Evolutionary conservation across 768 basidiomycete genomes (phyloP).

Genomic region (Rhodotorula babjevae): DNA sequence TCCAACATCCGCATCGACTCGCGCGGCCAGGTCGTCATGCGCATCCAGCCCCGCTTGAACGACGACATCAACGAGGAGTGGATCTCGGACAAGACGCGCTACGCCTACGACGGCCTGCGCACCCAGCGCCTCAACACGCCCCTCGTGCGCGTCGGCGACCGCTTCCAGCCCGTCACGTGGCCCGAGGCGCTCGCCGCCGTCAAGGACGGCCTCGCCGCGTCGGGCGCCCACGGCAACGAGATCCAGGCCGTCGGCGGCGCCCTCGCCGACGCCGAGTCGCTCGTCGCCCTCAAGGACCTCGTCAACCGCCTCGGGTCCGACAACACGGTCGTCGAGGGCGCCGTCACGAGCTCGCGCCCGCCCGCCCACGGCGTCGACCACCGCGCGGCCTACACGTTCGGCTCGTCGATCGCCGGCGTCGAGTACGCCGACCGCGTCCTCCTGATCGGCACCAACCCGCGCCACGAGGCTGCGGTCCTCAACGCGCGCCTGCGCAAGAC

Average conservation of each 20-base stretch:
- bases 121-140: slow-evolving; percentile 94
- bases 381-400: slow-evolving; percentile 95
- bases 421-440: slow-evolving; percentile 89
- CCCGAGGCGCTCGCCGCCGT: slow-evolving; percentile 77
- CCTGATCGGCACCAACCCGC: slow-evolving; percentile 90
- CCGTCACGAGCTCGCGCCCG: slow-evolving; percentile 55
- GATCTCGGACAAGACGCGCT: slow-evolving; percentile 98
- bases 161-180: slow-evolving; percentile 86
- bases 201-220: slow-evolving; percentile 67
- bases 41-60: slow-evolving; percentile 90
- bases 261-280: slow-evolving; percentile 86
- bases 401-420: slow-evolving; percentile 80
- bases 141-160: slow-evolving; percentile 81
- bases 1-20: slow-evolving; percentile 96
- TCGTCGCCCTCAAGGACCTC: slow-evolving; percentile 89
- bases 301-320: slow-evolving; percentile 90
- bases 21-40: slow-evolving; percentile 92
- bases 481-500: slow-evolving; percentile 95
- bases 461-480: slow-evolving; percentile 93
- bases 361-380: slow-evolving; percentile 80
- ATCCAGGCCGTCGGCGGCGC: slow-evolving; percentile 92
- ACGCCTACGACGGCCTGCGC: slow-evolving; percentile 88
- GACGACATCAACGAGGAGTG: slow-evolving; percentile 99
- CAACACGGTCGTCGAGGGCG: slow-evolving; percentile 76
- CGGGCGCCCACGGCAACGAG: slow-evolving; percentile 82